Base-by-base conservation (phyloP, 306 rosid species). In the Quercus parvula region DNA sequence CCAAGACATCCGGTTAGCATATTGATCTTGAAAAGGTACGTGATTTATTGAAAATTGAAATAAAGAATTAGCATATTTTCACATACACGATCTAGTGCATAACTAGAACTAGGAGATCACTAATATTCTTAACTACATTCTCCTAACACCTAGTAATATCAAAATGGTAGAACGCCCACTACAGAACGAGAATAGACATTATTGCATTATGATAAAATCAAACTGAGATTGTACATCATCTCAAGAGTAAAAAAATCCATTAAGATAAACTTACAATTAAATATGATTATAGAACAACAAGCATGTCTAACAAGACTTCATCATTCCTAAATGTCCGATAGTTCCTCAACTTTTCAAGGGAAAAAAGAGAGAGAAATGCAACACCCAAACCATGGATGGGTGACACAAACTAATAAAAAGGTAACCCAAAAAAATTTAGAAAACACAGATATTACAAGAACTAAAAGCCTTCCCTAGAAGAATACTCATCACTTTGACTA, bases 401-500 rank as follows among this genome's bases (percentile, higher is more conserved):
- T 56, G 70, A 76, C 76, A 79, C 56, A 20, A 72, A 41, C 81
- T 74, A 73, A 81, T 55, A 71, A 70, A 52, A 58, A 75, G 19
- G 66, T 44, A 38, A 67, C 75, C 20, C 46, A 41, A 41, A 41
- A 41, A 41, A 7, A 41, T 41, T 41, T 8, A 0, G 75, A 78
- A 57, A 84, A 74, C 79, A 87, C 85, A 81, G 76, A 77, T 80
- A 76, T 81, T 86, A 87, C 78, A 81, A 58, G 72, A 86, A 84
- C 89, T 81, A 86, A 41, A 81, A 77, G 85, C 82, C 75, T 82
- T 82, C 83, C n/a, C 84, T 38, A 31, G 75, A 81, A 81, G 78
- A 81, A 78, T 75, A 68, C 62, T 81, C 71, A 25, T 56, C 76
- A 51, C 56, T 79, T 77, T 63, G 81, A 82, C 88, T 84, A 77